A percentile compares a stretch with the other conserved stretches of the same genome.
Evolutionary conservation across 2,329 filamentous ascomycete species (phyloP).

Genomic region (Verruconis gallopava): DNA sequence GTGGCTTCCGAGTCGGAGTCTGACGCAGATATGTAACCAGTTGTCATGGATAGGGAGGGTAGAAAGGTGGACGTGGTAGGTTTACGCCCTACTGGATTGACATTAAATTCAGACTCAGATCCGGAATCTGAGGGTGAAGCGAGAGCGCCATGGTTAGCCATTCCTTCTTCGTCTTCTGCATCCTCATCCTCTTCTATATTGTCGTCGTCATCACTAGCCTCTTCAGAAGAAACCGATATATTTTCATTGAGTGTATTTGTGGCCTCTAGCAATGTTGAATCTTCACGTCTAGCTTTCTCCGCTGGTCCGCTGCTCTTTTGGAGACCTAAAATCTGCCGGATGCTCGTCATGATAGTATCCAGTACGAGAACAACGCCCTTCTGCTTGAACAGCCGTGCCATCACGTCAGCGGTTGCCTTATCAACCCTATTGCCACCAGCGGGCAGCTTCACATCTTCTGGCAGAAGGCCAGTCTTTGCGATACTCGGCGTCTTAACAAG

Average conservation of each 20-base stretch:
- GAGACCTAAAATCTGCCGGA: background rate
- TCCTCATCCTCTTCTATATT: background rate
- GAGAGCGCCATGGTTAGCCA: background rate
- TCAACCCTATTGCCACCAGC: background rate
- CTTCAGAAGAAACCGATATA: background rate
- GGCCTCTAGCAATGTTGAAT: no score
- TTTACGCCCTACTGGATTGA: background rate
- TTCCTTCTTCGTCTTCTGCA: conserved; percentile 4
- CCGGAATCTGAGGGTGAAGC: background rate
- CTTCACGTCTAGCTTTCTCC: conserved; percentile 15
- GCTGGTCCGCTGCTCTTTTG: conserved; percentile 16
- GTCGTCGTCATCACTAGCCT: background rate
- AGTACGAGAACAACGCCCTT: conserved; percentile 1
- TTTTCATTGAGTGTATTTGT: background rate
- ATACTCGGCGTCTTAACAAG: conserved; percentile 42
- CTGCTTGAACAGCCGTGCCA: conserved; percentile 7
- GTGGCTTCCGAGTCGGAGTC: conserved; percentile 56
- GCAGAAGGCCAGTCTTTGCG: conserved; percentile 1
- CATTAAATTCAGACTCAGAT: background rate
- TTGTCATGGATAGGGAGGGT: conserved; percentile 61
- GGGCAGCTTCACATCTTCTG: background rate
- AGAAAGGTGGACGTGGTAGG: conserved; percentile 47
- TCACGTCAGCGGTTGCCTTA: conserved; percentile 2
- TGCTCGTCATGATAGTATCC: background rate
- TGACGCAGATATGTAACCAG: conserved; percentile 66